Base-by-base conservation (phyloP, 2,329 filamentous ascomycete species). In the Diaporthe amygdali region DNA sequence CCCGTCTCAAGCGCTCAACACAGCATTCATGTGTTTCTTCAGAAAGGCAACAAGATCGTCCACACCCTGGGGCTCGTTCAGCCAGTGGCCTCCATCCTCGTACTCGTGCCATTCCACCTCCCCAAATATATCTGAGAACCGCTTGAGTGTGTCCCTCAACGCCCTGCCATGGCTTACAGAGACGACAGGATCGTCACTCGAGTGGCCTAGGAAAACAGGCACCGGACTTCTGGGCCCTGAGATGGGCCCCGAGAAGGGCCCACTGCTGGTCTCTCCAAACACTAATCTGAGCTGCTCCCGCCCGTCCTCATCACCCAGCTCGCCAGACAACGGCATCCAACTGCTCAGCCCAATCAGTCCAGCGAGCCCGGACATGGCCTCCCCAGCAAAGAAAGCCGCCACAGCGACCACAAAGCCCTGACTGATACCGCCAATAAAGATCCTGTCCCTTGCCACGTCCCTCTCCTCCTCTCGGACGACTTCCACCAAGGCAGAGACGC, bases 31-130 rank as follows among this genome's bases (percentile, higher is more conserved):
- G 3, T 25, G 5, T 32, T 32, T 12, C 15, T 14, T 41, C 6
- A 56, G 34, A 25, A 56, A 34, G 2, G 3, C 32, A 69, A 49
- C 9, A 27, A 68, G 32, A 10, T 77, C 75, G 46, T 79, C 75
- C 6, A 78, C 67, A 1, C 77, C 76, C 30, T 75, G 52, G 5
- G 77, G 76, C 46, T 78, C 77, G 61, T 77, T 76, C 67, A 78
- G 39, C 76, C 76, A 79, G 52, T 79, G 76, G 0, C 76, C 76
- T 66, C 69, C 77, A 49, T 77, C 73, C 46, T 74, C 51, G 39
- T 80, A 81, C 27, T 80, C 79, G 2, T 74, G 74, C 76, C 75
- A 80, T 44, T 78, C 68, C 0, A 80, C 74, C 8, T 69, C n/a
- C 15, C n/a, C n/a, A n/a, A 51, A n/a, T 9, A 47, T 9, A 2